A percentile compares a stretch with the other conserved stretches of the same genome.
Evolutionary conservation across 805 yeast species (phyloP).

Genomic region (Candida insectorum): DNA sequence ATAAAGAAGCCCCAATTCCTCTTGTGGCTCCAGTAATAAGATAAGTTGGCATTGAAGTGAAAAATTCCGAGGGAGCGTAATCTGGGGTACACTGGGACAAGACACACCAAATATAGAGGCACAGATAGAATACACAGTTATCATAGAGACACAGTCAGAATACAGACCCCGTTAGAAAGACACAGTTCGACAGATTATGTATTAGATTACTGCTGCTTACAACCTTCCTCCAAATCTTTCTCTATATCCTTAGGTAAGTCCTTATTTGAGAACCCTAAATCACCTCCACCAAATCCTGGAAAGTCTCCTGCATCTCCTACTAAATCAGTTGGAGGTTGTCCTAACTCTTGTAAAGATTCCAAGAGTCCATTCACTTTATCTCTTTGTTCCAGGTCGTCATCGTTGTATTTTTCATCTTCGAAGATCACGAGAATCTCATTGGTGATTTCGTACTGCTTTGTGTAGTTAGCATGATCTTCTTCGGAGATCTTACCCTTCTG

Average conservation of each 20-base stretch:
- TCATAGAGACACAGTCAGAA: too few species aligned
- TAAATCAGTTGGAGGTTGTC: slow-evolving; percentile 77
- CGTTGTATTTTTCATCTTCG: slow-evolving; percentile 63
- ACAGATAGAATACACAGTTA: neutral
- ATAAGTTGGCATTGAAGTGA: slow-evolving; percentile 9
- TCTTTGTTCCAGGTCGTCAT: slow-evolving; percentile 40
- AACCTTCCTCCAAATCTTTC: slow-evolving; percentile 52
- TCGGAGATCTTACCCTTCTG: slow-evolving; percentile 43
- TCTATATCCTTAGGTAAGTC: slow-evolving; percentile 54
- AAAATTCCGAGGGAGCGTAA: too few species aligned
- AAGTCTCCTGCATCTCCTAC: slow-evolving; percentile 54
- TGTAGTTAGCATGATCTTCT: slow-evolving; percentile 52
- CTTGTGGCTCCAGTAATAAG: slow-evolving; percentile 36
- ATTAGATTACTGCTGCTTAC: slow-evolving; percentile 44
- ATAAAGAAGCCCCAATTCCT: slow-evolving; percentile 37
- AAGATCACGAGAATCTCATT: slow-evolving; percentile 59
- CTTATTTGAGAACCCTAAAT: slow-evolving; percentile 45
- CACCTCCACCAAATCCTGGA: slow-evolving; percentile 43
- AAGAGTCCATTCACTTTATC: slow-evolving; percentile 54
- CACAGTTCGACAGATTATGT: too few species aligned
- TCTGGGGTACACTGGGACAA: too few species aligned
- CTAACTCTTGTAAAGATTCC: slow-evolving; percentile 69
- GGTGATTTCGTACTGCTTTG: slow-evolving; percentile 60
- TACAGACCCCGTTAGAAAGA: too few species aligned
- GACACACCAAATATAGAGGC: neutral